Conservation (phyloP, 768 basidiomycete species). For the Phanerodontia chrysosporium region DNA sequence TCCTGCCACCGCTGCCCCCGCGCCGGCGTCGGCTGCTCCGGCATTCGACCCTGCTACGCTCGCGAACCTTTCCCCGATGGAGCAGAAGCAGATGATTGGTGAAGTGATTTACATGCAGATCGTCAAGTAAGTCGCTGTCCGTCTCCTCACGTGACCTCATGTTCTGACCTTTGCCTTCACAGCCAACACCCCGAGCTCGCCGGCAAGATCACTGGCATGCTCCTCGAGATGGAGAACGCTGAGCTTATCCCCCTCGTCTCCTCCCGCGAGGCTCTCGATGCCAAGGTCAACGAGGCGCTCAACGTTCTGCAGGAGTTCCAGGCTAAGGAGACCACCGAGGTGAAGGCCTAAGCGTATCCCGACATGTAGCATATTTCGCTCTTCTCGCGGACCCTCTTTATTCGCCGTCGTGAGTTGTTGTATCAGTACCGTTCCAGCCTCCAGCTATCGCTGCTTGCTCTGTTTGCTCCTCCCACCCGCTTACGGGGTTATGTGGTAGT, state of each 20-base stretch:
- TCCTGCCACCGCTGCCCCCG: conserved; percentile 28
- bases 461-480: conserved; percentile 19
- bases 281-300: conserved; percentile 92
- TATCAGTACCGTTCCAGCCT: conserved; percentile 15
- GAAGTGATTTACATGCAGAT: conserved; percentile 95
- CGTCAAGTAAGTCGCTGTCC: conserved; percentile 51
- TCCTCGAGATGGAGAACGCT: conserved; percentile 97
- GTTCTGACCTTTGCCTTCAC: conserved; percentile 17
- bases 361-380: not conserved
- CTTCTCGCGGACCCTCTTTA: not conserved
- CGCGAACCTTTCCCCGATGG: conserved; percentile 57
- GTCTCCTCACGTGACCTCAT: not conserved
- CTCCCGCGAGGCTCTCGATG: conserved; percentile 71
- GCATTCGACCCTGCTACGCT: conserved; percentile 49
- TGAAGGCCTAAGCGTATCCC: conserved; percentile 13
- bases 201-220: conserved; percentile 98
- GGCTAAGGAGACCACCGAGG: conserved; percentile 28
- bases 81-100: conserved; percentile 99
- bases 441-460: conserved; percentile 20
- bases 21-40: conserved; percentile 26
- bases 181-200: conserved; percentile 89
- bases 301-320: conserved; percentile 83
- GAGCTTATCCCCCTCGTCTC: conserved; percentile 91
- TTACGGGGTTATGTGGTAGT: conserved; percentile 25
- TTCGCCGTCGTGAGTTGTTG: conserved; percentile 15